Conservation (phyloP, 2,329 filamentous ascomycete genomes). For the Calycina marina region DNA sequence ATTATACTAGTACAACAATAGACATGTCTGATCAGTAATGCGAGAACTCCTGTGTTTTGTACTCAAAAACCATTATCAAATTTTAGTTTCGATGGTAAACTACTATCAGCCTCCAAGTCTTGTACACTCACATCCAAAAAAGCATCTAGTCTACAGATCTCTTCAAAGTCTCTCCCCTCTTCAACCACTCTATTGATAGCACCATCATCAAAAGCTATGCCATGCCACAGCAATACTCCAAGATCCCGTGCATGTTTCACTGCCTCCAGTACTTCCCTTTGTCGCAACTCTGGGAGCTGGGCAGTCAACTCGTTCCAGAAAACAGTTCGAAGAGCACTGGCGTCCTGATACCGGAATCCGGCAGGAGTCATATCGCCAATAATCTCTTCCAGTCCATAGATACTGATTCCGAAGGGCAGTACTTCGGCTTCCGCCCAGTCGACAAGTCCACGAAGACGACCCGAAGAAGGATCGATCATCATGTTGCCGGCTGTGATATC, state of each 20-base stretch:
- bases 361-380: constrained; percentile 30
- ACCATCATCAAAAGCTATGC: constrained; percentile 48
- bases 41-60: too few relatives aligned
- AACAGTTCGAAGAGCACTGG: constrained; percentile 26
- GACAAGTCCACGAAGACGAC: constrained; percentile 36
- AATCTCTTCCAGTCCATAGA: constrained; percentile 47
- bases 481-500: constrained; percentile 45
- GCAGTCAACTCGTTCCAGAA: constrained; percentile 35
- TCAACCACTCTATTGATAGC: constrained; percentile 41
- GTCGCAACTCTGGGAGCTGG: constrained; percentile 19
- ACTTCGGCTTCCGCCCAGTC: constrained; percentile 52
- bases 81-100: too few relatives aligned
- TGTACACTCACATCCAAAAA: constrained; percentile 10
- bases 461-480: constrained; percentile 31
- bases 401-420: constrained; percentile 41
- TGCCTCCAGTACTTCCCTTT: constrained; percentile 19
- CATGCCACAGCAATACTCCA: constrained; percentile 47
- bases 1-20: too few relatives aligned
- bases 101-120: too few relatives aligned
- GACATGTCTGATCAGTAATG: too few relatives aligned
- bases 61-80: too few relatives aligned
- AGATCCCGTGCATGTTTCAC: constrained; percentile 32
- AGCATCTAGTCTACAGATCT: constrained; percentile 35
- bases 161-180: constrained; percentile 32
- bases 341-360: constrained; percentile 30